A percentile compares a stretch with the other conserved stretches of the same genome.
Conservation (phyloP, 129 eudicot species). For the Heracleum sosnowskyi region DNA sequence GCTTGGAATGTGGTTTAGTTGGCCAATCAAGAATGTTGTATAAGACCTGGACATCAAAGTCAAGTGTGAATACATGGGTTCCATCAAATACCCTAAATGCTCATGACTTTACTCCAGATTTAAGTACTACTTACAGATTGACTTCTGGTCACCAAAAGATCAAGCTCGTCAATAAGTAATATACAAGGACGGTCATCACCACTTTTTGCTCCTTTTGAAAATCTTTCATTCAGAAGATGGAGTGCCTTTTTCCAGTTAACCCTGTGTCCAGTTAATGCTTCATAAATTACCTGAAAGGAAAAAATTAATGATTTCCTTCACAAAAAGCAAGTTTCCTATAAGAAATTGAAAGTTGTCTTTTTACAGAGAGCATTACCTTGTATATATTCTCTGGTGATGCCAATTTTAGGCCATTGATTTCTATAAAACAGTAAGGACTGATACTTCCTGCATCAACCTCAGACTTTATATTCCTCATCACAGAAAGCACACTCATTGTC, state of each 20-base stretch:
- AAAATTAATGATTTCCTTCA: constrained; percentile 1
- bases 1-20: constrained; percentile 73
- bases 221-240: constrained; percentile 72
- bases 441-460: constrained; percentile 83
- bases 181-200: constrained; percentile 76
- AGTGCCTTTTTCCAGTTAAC: constrained; percentile 95
- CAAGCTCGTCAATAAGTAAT: constrained; percentile 94
- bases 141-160: constrained; percentile 83
- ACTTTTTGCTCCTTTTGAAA: constrained; percentile 54
- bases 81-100: not conserved
- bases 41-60: constrained; percentile 48
- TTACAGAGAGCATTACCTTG: constrained; percentile 35
- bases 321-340: not conserved
- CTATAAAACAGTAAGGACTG: constrained; percentile 84
- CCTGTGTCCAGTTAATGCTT: constrained; percentile 82
- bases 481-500: constrained; percentile 98
- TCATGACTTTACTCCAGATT: not conserved
- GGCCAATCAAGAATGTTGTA: constrained; percentile 99
- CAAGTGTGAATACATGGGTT: not conserved
- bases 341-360: not conserved
- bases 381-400: constrained; percentile 91
- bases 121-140: constrained; percentile 54
- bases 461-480: constrained; percentile 66
- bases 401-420: constrained; percentile 83
- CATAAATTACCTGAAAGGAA: constrained; percentile 80